Base-by-base conservation (phyloP, 257 asterid genomes). In the Solanum medicagineum region DNA sequence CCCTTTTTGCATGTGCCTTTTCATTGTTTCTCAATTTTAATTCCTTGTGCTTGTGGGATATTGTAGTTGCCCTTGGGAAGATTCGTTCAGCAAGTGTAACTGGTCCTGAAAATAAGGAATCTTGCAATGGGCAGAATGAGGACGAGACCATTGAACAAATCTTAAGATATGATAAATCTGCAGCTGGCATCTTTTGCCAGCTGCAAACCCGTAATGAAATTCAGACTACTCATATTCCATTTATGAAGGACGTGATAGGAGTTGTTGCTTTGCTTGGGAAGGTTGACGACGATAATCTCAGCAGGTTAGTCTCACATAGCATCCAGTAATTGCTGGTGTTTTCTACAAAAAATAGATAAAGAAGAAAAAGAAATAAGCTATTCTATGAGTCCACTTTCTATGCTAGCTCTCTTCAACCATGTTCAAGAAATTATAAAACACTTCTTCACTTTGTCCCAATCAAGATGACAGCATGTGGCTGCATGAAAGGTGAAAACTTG, bases 251-350 rank as follows among this genome's bases (percentile, higher is more conserved):
- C 79, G 91, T 93, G 90, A 73, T 93, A 10, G 98, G 99, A 79
- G 47, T 92, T 79, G 93, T 94, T 89, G 97, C 97, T 69, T 89
- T 92, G 55, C 98, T 96, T 84, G 98, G 97, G 81, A 92, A 86
- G n/a, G 45, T 66, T 29, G 73, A 66, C 1, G 73, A 66, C 8
- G n/a, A 29, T 66, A 66, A 66, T 66, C 73, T 66, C 73, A 66
- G 73, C 45, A 66, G 73, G 73, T 94, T 89, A 68, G 91, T 87
- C 85, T 89, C 79, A 12, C 86, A 84, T 73, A 24, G 32, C 81
- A 54, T 57, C 74, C 75, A 24, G 81, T 81, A 29, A 65, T 68
- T 87, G 80, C 80, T 83, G 79, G 45, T 16, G 49, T 77, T 85
- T 83, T 84, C 82, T 75, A 15, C 44, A 51, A 26, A 66, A 68